Evolutionary conservation across 2,329 filamentous ascomycete genomes (phyloP).

Genomic region (Fusarium pseudograminearum): DNA sequence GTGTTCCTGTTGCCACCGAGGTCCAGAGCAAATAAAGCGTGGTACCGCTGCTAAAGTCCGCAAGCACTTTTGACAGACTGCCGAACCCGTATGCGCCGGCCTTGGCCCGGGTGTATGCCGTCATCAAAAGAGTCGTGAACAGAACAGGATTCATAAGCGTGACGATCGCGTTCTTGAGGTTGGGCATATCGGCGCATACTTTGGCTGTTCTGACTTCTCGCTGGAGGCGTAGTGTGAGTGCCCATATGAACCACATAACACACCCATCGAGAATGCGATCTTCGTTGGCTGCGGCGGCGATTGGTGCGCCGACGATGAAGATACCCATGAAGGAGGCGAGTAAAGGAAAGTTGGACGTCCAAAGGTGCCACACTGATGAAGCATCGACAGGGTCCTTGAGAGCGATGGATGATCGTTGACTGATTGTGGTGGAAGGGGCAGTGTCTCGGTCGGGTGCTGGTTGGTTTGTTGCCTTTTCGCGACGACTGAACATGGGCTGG

Average conservation of each 20-base stretch:
- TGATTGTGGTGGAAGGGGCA: constrained; percentile 1
- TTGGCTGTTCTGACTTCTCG: constrained; percentile 49
- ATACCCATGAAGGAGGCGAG: constrained; percentile 48
- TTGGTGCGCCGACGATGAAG: constrained; percentile 56
- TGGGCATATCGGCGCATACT: constrained; percentile 2
- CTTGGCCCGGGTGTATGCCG: constrained; percentile 58
- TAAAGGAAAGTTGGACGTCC: constrained; percentile 48
- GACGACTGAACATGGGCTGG: background rate
- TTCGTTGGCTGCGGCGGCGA: constrained; percentile 51
- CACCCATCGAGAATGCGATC: constrained; percentile 60
- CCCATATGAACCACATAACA: constrained; percentile 64
- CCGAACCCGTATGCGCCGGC: constrained; percentile 47
- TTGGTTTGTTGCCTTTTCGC: constrained; percentile 12
- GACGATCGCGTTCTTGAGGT: constrained; percentile 50
- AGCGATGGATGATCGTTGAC: constrained; percentile 23
- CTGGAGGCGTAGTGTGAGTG: constrained; percentile 56
- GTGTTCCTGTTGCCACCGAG: constrained; percentile 11
- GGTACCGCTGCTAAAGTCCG: constrained; percentile 51
- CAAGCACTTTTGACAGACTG: constrained; percentile 49
- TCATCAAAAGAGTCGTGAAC: constrained; percentile 59
- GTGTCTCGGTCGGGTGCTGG: constrained; percentile 3
- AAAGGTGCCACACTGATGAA: constrained; percentile 28
- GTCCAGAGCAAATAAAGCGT: constrained; percentile 55
- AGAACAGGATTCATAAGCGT: constrained; percentile 63
- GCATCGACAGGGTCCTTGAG: background rate